These are phyloP conservation scores for Mantamonas sphyraenae DNA, from an alignment of 78 protist genomes.

Conservation along the genomic window DNA sequence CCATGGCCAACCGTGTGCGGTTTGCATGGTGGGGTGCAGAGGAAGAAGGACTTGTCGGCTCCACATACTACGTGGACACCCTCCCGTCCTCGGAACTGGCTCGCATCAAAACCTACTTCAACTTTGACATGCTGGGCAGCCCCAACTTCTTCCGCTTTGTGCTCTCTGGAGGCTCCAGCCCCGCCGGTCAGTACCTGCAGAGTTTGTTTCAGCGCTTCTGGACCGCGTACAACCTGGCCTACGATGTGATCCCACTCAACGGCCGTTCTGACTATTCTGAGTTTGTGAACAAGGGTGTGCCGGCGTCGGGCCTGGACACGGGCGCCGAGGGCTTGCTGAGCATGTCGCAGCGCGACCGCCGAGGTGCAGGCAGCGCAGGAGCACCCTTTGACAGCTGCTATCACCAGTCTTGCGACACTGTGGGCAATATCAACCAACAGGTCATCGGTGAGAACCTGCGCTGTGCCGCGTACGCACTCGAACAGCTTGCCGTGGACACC, in stretches of 20 bases:
- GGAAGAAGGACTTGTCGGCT: constrained; percentile 30
- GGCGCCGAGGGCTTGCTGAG: too few relatives aligned
- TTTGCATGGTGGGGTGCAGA: constrained; percentile 41
- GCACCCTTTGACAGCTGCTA: constrained; percentile 28
- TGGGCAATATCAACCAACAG: neutral
- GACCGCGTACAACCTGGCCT: neutral
- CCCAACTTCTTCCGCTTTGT: constrained; percentile 17
- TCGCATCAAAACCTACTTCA: neutral
- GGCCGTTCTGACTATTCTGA: neutral
- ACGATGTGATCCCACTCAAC: neutral
- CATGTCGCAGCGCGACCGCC: too few relatives aligned
- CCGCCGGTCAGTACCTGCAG: neutral
- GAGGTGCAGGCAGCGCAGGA: constrained; percentile 2
- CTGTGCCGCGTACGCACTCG: neutral
- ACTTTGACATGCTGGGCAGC: constrained; percentile 29
- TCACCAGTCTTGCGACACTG: constrained; percentile 16
- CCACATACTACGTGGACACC: constrained; percentile 11
- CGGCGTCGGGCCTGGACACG: neutral
- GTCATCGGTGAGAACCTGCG: neutral
- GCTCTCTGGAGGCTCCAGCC: constrained; percentile 11
- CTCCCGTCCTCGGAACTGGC: neutral
- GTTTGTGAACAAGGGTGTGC: neutral
- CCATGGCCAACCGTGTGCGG: neutral
- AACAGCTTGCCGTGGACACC: neutral
- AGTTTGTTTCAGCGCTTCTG: too few relatives aligned